phyloP scores from a whole-genome alignment of 163 green algal species.

The Trebouxia gelatinosa region DNA sequence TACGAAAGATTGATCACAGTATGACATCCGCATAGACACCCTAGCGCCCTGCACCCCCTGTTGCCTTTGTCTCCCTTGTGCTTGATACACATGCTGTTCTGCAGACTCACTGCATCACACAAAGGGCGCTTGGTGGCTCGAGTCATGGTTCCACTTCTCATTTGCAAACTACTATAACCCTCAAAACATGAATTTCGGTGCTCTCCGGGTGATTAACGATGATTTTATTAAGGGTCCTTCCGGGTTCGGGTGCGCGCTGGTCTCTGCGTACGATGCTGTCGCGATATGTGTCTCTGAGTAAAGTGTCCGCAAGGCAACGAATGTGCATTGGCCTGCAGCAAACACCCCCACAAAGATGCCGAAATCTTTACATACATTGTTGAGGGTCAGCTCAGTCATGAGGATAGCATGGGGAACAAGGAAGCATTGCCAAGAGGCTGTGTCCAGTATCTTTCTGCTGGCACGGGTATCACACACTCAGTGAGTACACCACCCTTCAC shows the following conservation, averaged over 20 bases:
- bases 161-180: conserved; percentile 51
- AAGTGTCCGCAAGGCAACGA: too few species aligned
- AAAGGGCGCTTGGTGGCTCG: conserved; percentile 21
- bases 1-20: conserved; percentile 19
- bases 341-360: conserved; percentile 66
- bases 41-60: neutral
- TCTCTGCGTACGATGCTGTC: too few species aligned
- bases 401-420: conserved; percentile 73
- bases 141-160: conserved; percentile 27
- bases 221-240: conserved; percentile 67
- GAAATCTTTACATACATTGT: conserved; percentile 84
- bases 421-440: conserved; percentile 46
- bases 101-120: conserved; percentile 7
- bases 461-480: conserved; percentile 67
- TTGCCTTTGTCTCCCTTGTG: neutral
- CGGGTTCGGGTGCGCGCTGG: conserved; percentile 80
- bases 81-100: conserved; percentile 5
- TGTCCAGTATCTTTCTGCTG: conserved; percentile 80
- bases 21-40: neutral
- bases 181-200: conserved; percentile 59
- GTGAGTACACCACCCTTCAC: conserved; percentile 37
- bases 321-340: too few species aligned
- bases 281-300: too few species aligned
- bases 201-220: conserved; percentile 74
- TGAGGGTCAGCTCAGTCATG: conserved; percentile 65